Conservation (phyloP, 2,329 filamentous ascomycete species). For the Coniella vitis region DNA sequence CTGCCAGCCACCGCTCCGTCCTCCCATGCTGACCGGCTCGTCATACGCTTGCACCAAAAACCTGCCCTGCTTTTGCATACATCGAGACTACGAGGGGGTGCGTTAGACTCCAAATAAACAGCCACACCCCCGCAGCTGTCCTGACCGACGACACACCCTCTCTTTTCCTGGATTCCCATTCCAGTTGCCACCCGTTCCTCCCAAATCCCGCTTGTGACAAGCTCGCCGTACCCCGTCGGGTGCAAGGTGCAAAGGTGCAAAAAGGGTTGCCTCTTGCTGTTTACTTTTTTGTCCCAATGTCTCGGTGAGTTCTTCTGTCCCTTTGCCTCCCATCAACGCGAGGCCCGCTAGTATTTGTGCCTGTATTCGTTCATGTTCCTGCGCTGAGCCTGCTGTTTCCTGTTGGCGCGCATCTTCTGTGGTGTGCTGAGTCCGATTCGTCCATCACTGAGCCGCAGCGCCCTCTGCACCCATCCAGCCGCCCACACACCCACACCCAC, state of each 20-base stretch:
- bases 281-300: slow-evolving; percentile 28
- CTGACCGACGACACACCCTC: slow-evolving; percentile 2
- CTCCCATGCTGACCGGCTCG: neutral
- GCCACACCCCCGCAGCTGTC: slow-evolving; percentile 5
- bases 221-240: slow-evolving; percentile 38
- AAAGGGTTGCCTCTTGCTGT: slow-evolving; percentile 21
- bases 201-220: slow-evolving; percentile 33
- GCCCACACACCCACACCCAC: too few relatives aligned
- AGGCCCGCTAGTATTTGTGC: neutral
- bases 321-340: neutral
- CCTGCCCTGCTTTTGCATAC: neutral
- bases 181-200: slow-evolving; percentile 5
- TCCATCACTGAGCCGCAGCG: too few relatives aligned
- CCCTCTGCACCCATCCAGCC: too few relatives aligned
- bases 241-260: slow-evolving; percentile 37
- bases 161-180: slow-evolving; percentile 5
- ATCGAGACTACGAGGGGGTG: neutral
- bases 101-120: neutral
- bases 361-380: too few relatives aligned
- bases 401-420: too few relatives aligned
- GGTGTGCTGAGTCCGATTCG: too few relatives aligned
- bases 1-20: too few relatives aligned
- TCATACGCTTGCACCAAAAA: neutral
- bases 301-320: slow-evolving; percentile 13
- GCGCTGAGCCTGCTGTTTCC: too few relatives aligned